Conservation (phyloP, 2,329 filamentous ascomycete genomes). For the Magnaporthiopsis rhizophila region DNA sequence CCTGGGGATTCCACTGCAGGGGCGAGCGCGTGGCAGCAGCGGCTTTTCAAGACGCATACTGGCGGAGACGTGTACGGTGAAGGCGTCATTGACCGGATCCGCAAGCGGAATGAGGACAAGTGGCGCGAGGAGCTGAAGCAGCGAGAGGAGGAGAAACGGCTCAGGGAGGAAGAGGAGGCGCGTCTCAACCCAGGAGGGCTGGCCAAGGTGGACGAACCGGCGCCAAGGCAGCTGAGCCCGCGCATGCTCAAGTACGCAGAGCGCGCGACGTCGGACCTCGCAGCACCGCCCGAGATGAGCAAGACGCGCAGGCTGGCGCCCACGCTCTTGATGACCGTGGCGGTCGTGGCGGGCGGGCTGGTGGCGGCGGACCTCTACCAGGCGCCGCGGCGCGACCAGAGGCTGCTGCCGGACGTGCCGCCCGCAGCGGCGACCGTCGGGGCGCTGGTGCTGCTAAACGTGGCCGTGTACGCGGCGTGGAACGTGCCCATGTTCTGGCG, state of each 20-base stretch:
- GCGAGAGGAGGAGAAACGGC: conserved; percentile 23
- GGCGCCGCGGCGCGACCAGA: conserved; percentile 29
- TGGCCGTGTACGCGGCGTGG: conserved; percentile 50
- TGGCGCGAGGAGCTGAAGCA: conserved; percentile 32
- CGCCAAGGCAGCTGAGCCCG: conserved; percentile 28
- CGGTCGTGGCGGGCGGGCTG: conserved; percentile 40
- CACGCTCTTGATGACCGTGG: conserved; percentile 36
- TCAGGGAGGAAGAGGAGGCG: conserved; percentile 31
- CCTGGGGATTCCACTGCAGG: background rate
- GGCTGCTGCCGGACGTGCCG: conserved; percentile 53
- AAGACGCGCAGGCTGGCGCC: conserved; percentile 48
- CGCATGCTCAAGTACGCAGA: conserved; percentile 33
- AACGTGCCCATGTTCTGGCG: conserved; percentile 57
- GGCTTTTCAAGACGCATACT: conserved; percentile 18
- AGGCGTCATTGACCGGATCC: conserved; percentile 48
- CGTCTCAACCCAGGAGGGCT: conserved; percentile 32
- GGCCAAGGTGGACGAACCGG: conserved; percentile 26
- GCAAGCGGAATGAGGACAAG: conserved; percentile 42
- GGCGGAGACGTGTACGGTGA: conserved; percentile 47
- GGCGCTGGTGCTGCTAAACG: conserved; percentile 52
- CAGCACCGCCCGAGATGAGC: conserved; percentile 43
- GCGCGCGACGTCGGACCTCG: conserved; percentile 40
- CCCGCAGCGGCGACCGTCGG: conserved; percentile 58
- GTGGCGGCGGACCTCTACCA: conserved; percentile 40
- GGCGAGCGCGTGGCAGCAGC: conserved; percentile 10